Evolutionary conservation across 164 flowering plant genomes (phyloP).

Genomic region (Annona cherimola): DNA sequence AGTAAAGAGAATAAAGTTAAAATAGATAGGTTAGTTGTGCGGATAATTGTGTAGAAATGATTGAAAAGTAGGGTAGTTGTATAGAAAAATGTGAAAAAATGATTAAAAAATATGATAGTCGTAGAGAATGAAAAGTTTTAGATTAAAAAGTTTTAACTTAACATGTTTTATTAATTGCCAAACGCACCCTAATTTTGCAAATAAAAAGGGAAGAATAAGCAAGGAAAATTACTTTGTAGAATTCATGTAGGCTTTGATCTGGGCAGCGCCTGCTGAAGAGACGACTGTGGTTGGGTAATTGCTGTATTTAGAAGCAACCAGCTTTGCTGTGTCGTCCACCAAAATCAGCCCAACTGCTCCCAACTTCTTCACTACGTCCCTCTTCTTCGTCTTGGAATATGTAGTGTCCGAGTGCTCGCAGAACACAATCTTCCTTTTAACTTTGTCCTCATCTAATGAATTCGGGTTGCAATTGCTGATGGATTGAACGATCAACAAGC

Average conservation of each 20-base stretch:
- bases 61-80: too few species aligned
- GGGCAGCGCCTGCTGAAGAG: conserved; percentile 30
- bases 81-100: too few species aligned
- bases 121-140: too few species aligned
- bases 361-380: conserved; percentile 21
- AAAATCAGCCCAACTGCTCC: conserved; percentile 57
- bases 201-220: too few species aligned
- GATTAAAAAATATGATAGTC: too few species aligned
- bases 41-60: too few species aligned
- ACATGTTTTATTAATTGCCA: too few species aligned
- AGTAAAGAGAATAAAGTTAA: too few species aligned
- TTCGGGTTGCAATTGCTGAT: conserved; percentile 48
- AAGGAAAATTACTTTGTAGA: conserved; percentile 64
- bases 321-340: conserved; percentile 27
- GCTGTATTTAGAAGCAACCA: conserved; percentile 34
- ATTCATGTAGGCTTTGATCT: conserved; percentile 53
- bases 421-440: conserved; percentile 63
- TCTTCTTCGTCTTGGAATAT: conserved; percentile 25
- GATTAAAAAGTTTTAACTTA: too few species aligned
- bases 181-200: too few species aligned
- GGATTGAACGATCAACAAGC: background rate
- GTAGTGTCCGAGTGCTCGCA: conserved; percentile 33
- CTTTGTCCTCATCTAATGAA: conserved; percentile 31
- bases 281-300: conserved; percentile 47
- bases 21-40: too few species aligned